phyloP scores from a whole-genome alignment of 305 asterid genomes.

The Lippia alba region DNA sequence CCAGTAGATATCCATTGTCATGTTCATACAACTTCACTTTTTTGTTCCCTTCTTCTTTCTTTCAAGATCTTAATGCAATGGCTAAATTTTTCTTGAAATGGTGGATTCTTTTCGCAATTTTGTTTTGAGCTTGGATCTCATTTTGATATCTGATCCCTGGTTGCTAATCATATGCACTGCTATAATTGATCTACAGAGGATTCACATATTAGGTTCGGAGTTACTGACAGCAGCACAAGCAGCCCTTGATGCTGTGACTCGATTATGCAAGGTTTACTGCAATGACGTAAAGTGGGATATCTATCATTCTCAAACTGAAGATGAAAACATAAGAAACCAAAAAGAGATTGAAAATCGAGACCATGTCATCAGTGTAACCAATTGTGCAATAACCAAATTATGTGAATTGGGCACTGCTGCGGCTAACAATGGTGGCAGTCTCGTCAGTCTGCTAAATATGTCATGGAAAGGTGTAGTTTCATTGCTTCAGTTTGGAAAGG shows the following conservation, averaged over 20 bases:
- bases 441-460: constrained; percentile 78
- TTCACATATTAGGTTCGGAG: constrained; percentile 57
- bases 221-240: constrained; percentile 67
- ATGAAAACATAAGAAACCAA: constrained; percentile 40
- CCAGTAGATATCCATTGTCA: constrained; percentile 5
- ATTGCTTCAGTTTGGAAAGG: constrained; percentile 89
- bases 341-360: constrained; percentile 56
- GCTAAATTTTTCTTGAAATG: neutral
- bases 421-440: constrained; percentile 92
- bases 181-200: constrained; percentile 54
- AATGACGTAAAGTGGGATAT: constrained; percentile 73
- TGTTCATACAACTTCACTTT: constrained; percentile 21
- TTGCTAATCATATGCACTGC: constrained; percentile 31
- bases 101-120: constrained; percentile 2
- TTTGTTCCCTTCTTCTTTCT: constrained; percentile 18
- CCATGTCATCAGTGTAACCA: constrained; percentile 59
- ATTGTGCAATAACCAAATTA: constrained; percentile 62
- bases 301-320: constrained; percentile 43
- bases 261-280: constrained; percentile 81
- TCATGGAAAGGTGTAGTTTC: constrained; percentile 97
- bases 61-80: constrained; percentile 13
- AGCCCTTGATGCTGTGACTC: constrained; percentile 70
- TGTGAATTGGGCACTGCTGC: constrained; percentile 90
- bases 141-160: constrained; percentile 5
- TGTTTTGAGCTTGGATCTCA: constrained; percentile 18